Evolutionary conservation across 371 early-diverging fungal genomes (phyloP).

Genomic region (Capillidium rhysosporum): DNA sequence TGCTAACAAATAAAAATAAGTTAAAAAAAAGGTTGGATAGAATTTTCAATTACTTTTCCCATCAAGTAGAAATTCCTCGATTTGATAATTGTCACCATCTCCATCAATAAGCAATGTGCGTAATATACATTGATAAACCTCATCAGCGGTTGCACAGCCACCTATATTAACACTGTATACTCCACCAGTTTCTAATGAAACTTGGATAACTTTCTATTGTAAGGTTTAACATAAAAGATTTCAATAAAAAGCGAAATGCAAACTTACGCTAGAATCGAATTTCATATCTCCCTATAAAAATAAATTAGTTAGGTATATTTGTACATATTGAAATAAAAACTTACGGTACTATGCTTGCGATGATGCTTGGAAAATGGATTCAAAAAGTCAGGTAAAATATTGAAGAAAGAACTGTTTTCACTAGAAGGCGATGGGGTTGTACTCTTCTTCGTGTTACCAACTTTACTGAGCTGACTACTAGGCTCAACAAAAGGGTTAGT

Average conservation of each 20-base stretch:
- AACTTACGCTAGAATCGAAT: conserved; percentile 1
- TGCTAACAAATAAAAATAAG: neutral
- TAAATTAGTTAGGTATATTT: neutral
- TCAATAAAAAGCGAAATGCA: neutral
- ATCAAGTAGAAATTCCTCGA: conserved; percentile 1
- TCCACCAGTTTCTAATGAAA: neutral
- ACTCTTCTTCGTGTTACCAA: neutral
- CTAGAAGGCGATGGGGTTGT: neutral
- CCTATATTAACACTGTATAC: conserved; percentile 5
- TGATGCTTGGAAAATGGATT: neutral
- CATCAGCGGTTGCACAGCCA: conserved; percentile 1
- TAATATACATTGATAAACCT: neutral
- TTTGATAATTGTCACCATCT: neutral
- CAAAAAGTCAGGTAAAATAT: conserved; percentile 1
- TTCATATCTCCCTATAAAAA: conserved; percentile 1
- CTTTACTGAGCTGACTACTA: neutral
- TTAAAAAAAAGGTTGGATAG: neutral
- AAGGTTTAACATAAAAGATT: neutral
- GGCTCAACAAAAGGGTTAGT: neutral
- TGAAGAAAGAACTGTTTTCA: neutral
- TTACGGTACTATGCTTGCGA: neutral
- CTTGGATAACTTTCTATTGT: neutral
- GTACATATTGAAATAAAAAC: neutral
- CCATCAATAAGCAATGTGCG: neutral
- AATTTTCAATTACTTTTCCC: neutral